phyloP scores from a whole-genome alignment of 139 green algal genomes.

The Gonium pectorale region DNA sequence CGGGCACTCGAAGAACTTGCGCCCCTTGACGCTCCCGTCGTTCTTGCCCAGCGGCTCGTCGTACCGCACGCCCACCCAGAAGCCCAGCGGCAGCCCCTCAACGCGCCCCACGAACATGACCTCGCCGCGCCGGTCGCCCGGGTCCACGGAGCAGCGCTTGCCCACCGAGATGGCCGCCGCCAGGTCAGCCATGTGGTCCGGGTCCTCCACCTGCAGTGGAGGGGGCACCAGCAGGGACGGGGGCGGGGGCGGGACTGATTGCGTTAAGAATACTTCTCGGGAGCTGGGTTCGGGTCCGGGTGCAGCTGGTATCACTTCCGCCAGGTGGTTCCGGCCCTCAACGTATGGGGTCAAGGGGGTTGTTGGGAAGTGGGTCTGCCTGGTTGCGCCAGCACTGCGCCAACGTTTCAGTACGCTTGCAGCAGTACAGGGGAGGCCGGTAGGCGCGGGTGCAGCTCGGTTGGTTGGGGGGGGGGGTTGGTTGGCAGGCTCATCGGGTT shows the following conservation, averaged over 20 bases:
- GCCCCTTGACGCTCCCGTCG: constrained; percentile 90
- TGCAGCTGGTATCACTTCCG: too few relatives aligned
- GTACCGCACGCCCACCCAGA: constrained; percentile 94
- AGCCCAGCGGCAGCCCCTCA: constrained; percentile 79
- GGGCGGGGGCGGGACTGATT: neutral
- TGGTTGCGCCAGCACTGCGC: too few relatives aligned
- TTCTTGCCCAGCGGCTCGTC: constrained; percentile 98
- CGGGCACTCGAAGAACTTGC: constrained; percentile 81
- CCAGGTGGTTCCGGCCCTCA: too few relatives aligned
- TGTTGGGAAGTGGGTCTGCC: too few relatives aligned
- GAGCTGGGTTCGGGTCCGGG: too few relatives aligned
- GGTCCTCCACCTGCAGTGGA: constrained; percentile 34
- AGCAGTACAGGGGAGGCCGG: too few relatives aligned
- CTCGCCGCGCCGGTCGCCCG: constrained; percentile 88
- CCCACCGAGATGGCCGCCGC: constrained; percentile 25
- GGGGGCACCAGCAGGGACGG: neutral
- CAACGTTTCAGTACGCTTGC: too few relatives aligned
- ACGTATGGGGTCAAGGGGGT: too few relatives aligned
- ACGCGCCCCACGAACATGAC: constrained; percentile 87
- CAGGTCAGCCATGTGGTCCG: constrained; percentile 50
- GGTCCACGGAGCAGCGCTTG: constrained; percentile 88
- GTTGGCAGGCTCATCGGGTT: too few relatives aligned
- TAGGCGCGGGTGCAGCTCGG: too few relatives aligned
- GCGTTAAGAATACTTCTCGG: too few relatives aligned
- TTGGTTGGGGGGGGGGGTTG: too few relatives aligned